phyloP scores from a whole-genome alignment of 2,329 filamentous ascomycete genomes.

The Aspergillus fischeri region DNA sequence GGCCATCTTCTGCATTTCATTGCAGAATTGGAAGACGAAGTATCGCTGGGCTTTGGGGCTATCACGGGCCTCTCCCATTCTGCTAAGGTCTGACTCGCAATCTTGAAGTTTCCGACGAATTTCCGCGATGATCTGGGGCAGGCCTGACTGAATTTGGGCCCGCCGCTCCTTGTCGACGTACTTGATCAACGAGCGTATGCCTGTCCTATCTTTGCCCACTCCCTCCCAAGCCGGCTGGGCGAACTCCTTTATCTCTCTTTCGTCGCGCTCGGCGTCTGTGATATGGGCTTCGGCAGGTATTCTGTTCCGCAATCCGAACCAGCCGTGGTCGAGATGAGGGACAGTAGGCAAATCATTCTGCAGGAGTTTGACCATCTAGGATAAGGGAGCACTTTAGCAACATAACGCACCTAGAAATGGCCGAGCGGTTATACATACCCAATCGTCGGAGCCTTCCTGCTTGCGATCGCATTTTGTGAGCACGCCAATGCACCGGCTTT shows the following conservation, averaged over 20 bases:
- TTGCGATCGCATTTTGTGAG: conserved; percentile 14
- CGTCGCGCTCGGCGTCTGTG: conserved; percentile 8
- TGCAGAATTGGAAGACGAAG: conserved; percentile 11
- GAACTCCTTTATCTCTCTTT: conserved; percentile 1
- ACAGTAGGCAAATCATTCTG: conserved; percentile 12
- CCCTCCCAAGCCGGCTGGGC: neutral
- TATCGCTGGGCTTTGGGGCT: conserved; percentile 5
- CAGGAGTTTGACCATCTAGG: conserved; percentile 14
- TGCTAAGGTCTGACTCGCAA: neutral
- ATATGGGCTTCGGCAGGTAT: conserved; percentile 1
- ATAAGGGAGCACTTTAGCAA: neutral
- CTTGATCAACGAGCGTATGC: conserved; percentile 10
- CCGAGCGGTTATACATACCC: conserved; percentile 1
- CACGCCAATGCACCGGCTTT: conserved; percentile 12
- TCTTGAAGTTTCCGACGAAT: conserved; percentile 7
- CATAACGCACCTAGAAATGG: no score
- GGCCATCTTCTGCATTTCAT: conserved; percentile 12
- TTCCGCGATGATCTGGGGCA: conserved; percentile 12
- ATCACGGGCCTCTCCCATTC: conserved; percentile 4
- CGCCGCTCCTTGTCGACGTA: conserved; percentile 15
- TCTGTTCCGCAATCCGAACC: conserved; percentile 15
- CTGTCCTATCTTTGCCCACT: conserved; percentile 4
- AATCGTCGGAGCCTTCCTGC: conserved; percentile 11
- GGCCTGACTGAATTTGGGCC: conserved; percentile 8
- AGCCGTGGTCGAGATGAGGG: conserved; percentile 11